Percentiles rank a stretch among this genome's conserved stretches.
These are phyloP conservation scores for Aspergillus sp. DNA, from an alignment of 2,329 filamentous ascomycete species.

Conservation along the genomic window DNA sequence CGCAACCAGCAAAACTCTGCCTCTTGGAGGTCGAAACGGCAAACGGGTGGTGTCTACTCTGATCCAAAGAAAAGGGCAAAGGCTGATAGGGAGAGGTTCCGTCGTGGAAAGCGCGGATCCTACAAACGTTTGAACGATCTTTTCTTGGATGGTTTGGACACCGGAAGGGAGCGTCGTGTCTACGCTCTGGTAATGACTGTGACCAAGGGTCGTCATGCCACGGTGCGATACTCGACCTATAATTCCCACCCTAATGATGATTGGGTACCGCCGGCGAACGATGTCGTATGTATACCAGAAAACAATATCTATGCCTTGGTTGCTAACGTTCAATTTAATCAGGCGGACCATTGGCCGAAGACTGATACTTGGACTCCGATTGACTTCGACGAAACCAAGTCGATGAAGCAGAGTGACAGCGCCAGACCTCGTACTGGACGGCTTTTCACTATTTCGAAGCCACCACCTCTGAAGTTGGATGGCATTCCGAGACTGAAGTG, in stretches of 20 bases:
- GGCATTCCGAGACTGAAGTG: background rate
- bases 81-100: conserved; percentile 8
- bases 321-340: background rate
- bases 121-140: conserved; percentile 8
- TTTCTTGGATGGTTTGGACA: conserved; percentile 6
- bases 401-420: background rate
- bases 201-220: background rate
- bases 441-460: background rate
- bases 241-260: conserved; percentile 9
- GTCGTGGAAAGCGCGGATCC: conserved; percentile 1
- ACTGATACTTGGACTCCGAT: background rate
- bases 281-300: conserved; percentile 6
- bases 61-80: conserved; percentile 5
- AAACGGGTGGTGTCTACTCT: background rate
- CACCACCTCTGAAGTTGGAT: background rate
- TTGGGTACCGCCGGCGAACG: conserved; percentile 1
- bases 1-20: background rate
- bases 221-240: conserved; percentile 7
- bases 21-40: conserved; percentile 3
- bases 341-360: conserved; percentile 2
- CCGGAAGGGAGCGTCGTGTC: conserved; percentile 6
- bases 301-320: background rate
- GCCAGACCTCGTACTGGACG: background rate
- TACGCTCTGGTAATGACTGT: conserved; percentile 5
- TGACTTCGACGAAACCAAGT: background rate